phyloP scores from a whole-genome alignment of 2,329 filamentous ascomycete genomes.

The Colletotrichum shisoi region DNA sequence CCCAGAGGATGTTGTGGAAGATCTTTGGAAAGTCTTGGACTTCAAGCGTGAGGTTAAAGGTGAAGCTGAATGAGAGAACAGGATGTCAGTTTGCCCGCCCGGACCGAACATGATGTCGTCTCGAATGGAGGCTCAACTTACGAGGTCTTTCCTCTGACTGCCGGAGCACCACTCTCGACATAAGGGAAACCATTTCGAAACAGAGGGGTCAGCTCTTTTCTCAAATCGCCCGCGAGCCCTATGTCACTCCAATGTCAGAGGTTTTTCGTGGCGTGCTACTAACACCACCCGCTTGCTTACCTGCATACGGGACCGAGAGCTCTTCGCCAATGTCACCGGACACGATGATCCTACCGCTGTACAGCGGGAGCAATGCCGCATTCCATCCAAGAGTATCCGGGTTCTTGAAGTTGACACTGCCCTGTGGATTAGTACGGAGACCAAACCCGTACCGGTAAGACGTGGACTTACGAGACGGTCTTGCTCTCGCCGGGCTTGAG shows the following conservation, averaged over 20 bases:
- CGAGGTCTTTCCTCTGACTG: conserved; percentile 17
- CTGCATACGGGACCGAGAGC: conserved; percentile 48
- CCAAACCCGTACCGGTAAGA: no score
- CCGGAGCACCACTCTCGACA: conserved; percentile 8
- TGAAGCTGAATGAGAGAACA: conserved; percentile 50
- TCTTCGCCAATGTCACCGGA: conserved; percentile 46
- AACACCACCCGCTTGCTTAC: conserved; percentile 10
- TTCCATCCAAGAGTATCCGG: conserved; percentile 44
- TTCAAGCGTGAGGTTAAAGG: conserved; percentile 69
- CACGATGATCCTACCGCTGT: conserved; percentile 48
- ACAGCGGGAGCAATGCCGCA: conserved; percentile 45
- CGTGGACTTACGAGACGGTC: conserved; percentile 42
- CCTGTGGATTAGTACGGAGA: not conserved
- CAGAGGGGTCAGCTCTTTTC: conserved; percentile 38
- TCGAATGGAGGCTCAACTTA: not conserved
- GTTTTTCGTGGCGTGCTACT: not conserved
- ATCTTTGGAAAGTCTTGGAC: conserved; percentile 41
- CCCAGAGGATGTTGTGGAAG: conserved; percentile 39
- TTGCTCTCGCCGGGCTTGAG: conserved; percentile 43
- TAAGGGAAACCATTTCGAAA: conserved; percentile 31
- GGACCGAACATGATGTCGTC: not conserved
- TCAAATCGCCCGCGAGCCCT: conserved; percentile 42
- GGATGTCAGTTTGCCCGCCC: not conserved
- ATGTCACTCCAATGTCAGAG: no score
- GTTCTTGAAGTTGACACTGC: conserved; percentile 44